These are phyloP conservation scores for Ogataea ramenticola DNA, from an alignment of 805 yeast species.

Conservation along the genomic window DNA sequence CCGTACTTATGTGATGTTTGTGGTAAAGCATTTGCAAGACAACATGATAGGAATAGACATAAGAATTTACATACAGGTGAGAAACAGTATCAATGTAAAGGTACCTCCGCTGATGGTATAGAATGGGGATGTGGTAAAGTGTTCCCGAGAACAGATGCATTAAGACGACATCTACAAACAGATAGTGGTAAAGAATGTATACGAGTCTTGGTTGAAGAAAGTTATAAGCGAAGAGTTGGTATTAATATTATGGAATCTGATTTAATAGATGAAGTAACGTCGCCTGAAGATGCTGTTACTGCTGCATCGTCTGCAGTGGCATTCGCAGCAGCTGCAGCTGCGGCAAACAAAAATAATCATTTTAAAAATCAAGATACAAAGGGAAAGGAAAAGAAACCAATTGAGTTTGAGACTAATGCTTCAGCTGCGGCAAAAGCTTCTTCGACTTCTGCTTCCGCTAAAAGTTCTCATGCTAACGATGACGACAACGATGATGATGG, in stretches of 20 bases:
- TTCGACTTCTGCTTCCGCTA: too few species aligned
- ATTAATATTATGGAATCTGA: not conserved
- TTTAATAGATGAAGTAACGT: not conserved
- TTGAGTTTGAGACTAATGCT: not conserved
- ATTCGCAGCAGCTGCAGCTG: conserved; percentile 2
- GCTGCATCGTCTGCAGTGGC: conserved; percentile 2
- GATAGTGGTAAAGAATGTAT: conserved; percentile 73
- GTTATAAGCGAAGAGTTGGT: not conserved
- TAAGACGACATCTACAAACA: conserved; percentile 72
- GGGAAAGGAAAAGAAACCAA: not conserved
- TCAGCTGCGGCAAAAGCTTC: too few species aligned
- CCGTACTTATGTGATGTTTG: conserved; percentile 69
- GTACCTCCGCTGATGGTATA: conserved; percentile 47
- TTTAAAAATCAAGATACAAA: not conserved
- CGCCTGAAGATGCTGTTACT: not conserved
- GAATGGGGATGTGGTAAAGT: conserved; percentile 78
- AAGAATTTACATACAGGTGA: conserved; percentile 73
- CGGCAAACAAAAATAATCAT: not conserved
- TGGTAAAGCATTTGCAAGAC: conserved; percentile 77
- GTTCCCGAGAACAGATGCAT: conserved; percentile 75
- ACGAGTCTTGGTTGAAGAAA: conserved; percentile 46
- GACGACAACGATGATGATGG: not conserved
- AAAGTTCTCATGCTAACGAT: not conserved
- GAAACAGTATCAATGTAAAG: conserved; percentile 67
- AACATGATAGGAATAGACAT: conserved; percentile 71